phyloP scores from a whole-genome alignment of 768 basidiomycete species.

The Melanogaster broomeanus region DNA sequence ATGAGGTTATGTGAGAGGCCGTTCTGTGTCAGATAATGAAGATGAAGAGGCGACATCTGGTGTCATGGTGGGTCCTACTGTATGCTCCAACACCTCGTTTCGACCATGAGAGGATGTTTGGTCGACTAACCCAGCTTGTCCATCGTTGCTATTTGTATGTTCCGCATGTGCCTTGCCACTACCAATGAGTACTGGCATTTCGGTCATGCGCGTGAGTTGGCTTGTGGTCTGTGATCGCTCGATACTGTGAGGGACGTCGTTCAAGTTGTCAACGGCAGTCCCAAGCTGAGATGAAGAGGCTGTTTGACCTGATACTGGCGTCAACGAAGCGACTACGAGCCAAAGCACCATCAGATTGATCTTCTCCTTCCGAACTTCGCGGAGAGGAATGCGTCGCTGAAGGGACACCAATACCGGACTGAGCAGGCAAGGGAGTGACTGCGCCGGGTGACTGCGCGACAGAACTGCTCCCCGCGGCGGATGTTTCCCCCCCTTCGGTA shows the following conservation, averaged over 20 bases:
- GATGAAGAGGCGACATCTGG: conserved; percentile 25
- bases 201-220: conserved; percentile 19
- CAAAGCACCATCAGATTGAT: conserved; percentile 7
- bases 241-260: conserved; percentile 29
- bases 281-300: conserved; percentile 27
- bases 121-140: conserved; percentile 10
- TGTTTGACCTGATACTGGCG: conserved; percentile 38
- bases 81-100: conserved; percentile 6
- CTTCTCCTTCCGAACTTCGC: conserved; percentile 13
- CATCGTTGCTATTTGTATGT: conserved; percentile 9
- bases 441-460: conserved; percentile 3
- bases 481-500: conserved; percentile 28
- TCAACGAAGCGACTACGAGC: conserved; percentile 28
- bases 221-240: conserved; percentile 16
- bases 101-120: conserved; percentile 5
- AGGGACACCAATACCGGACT: conserved; percentile 3
- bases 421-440: conserved; percentile 4
- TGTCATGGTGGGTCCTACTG: conserved; percentile 15
- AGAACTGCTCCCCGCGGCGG: neutral
- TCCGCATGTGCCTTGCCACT: conserved; percentile 10
- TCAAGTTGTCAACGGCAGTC: conserved; percentile 27
- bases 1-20: conserved; percentile 41
- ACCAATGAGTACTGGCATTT: conserved; percentile 4
- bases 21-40: conserved; percentile 25
- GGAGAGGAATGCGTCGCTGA: neutral